Percentiles rank a stretch among this genome's conserved stretches.
Evolutionary conservation across 106 monocot genomes (phyloP).

Genomic region (Posidonia australis): DNA sequence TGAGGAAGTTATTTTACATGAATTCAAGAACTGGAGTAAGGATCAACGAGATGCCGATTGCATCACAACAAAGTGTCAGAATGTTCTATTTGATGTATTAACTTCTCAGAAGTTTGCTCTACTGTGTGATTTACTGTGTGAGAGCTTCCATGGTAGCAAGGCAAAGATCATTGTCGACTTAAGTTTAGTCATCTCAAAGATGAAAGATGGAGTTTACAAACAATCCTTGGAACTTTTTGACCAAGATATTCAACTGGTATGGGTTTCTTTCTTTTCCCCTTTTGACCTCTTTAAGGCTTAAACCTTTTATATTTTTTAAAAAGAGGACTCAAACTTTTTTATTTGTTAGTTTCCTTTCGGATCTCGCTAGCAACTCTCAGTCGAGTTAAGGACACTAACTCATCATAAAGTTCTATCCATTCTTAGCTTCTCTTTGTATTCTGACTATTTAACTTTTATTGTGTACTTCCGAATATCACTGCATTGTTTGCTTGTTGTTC

Average conservation of each 20-base stretch:
- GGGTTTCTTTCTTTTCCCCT: not conserved
- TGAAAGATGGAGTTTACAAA: constrained; percentile 59
- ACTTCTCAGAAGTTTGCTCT: constrained; percentile 56
- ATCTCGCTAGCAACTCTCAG: no score
- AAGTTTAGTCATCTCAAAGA: constrained; percentile 35
- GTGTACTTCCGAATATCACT: no score
- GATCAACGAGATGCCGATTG: constrained; percentile 11
- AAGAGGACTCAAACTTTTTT: no score
- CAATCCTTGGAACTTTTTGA: constrained; percentile 29
- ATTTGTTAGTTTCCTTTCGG: no score
- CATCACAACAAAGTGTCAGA: constrained; percentile 44
- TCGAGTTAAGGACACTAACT: no score
- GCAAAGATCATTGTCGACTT: constrained; percentile 34
- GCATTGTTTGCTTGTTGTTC: no score
- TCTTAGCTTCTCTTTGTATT: not conserved
- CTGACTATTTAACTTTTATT: not conserved
- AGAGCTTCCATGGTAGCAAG: constrained; percentile 35
- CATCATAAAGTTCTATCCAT: no score
- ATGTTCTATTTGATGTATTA: constrained; percentile 44
- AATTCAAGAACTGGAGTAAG: not conserved
- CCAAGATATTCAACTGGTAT: constrained; percentile 74
- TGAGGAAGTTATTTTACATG: constrained; percentile 2
- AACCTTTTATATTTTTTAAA: not conserved
- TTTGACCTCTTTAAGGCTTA: not conserved
- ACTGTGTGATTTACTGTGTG: constrained; percentile 57